These are phyloP conservation scores for Neonectria faginata DNA, from an alignment of 2,329 filamentous ascomycete genomes.

Conservation along the genomic window DNA sequence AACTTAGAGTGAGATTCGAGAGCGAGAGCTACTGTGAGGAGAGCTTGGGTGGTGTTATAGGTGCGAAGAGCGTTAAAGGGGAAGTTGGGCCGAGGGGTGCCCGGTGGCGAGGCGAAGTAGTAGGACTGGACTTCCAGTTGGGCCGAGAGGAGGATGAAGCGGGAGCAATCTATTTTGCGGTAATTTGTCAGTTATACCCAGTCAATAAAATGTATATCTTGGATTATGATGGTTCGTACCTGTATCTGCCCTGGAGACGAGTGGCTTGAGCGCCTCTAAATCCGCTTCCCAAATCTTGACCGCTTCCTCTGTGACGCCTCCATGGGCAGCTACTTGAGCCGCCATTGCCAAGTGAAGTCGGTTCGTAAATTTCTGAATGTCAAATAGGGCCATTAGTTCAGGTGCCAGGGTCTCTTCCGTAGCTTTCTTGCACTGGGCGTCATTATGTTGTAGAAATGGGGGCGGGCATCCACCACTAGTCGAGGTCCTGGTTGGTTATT, in stretches of 20 bases:
- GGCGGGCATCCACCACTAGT: conserved; percentile 61
- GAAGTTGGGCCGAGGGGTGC: conserved; percentile 52
- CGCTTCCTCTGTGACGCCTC: conserved; percentile 59
- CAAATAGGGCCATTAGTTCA: conserved; percentile 57
- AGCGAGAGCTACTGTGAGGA: conserved; percentile 57
- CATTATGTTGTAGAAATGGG: conserved; percentile 63
- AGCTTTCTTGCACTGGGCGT: conserved; percentile 56
- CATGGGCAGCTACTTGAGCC: conserved; percentile 59
- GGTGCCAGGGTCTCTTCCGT: conserved; percentile 56
- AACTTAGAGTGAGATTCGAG: conserved; percentile 56
- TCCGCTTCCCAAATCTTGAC: conserved; percentile 65
- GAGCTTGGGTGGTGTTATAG: conserved; percentile 60
- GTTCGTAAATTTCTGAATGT: conserved; percentile 64
- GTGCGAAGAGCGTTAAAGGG: conserved; percentile 59
- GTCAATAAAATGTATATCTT: background rate
- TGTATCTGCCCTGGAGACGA: conserved; percentile 60
- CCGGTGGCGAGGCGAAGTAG: conserved; percentile 61
- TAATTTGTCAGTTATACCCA: background rate
- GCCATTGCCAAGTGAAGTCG: conserved; percentile 61
- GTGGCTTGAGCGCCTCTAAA: conserved; percentile 59
- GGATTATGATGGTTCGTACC: conserved; percentile 48
- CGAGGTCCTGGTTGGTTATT: conserved; percentile 39
- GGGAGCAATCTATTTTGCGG: conserved; percentile 56
- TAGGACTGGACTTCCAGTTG: conserved; percentile 66
- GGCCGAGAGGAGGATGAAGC: conserved; percentile 61